These are phyloP conservation scores for Fraxinus quadrangulata DNA, from an alignment of 257 asterid species.

Conservation along the genomic window DNA sequence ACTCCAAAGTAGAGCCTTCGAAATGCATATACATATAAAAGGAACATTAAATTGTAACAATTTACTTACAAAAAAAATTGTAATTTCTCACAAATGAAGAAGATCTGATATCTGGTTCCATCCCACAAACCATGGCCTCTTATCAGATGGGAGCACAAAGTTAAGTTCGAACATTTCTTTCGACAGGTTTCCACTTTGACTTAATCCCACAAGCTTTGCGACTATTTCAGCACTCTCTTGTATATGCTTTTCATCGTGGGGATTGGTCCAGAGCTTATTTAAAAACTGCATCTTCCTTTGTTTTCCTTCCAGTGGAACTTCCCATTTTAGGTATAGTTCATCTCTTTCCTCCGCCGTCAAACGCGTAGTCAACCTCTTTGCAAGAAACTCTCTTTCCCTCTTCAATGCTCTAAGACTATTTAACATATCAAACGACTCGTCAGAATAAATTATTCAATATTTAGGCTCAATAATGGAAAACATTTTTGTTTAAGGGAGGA, in stretches of 20 bases:
- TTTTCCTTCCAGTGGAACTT: constrained; percentile 82
- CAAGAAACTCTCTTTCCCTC: constrained; percentile 87
- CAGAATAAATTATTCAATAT: background rate
- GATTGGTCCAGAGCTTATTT: constrained; percentile 79
- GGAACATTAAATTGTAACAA: background rate
- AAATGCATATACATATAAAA: constrained; percentile 25
- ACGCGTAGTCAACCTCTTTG: constrained; percentile 70
- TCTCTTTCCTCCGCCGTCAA: constrained; percentile 83
- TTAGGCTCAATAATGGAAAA: background rate
- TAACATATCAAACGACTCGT: constrained; percentile 1
- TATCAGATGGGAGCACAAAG: constrained; percentile 80
- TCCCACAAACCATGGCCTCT: constrained; percentile 76
- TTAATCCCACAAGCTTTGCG: constrained; percentile 84
- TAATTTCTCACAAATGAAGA: constrained; percentile 59
- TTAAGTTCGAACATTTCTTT: constrained; percentile 94
- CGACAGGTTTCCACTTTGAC: constrained; percentile 72
- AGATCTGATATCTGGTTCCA: constrained; percentile 90
- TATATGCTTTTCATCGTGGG: constrained; percentile 61
- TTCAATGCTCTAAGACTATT: constrained; percentile 72
- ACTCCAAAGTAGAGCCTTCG: constrained; percentile 45
- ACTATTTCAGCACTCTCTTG: constrained; percentile 89
- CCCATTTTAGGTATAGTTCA: constrained; percentile 79
- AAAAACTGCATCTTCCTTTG: constrained; percentile 79
- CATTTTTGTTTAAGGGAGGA: background rate
- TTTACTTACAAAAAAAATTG: constrained; percentile 42